Percentiles rank a stretch among this genome's conserved stretches.
Evolutionary conservation across 2,329 filamentous ascomycete genomes (phyloP).

Genomic region (Chaetomiaceae sp.): DNA sequence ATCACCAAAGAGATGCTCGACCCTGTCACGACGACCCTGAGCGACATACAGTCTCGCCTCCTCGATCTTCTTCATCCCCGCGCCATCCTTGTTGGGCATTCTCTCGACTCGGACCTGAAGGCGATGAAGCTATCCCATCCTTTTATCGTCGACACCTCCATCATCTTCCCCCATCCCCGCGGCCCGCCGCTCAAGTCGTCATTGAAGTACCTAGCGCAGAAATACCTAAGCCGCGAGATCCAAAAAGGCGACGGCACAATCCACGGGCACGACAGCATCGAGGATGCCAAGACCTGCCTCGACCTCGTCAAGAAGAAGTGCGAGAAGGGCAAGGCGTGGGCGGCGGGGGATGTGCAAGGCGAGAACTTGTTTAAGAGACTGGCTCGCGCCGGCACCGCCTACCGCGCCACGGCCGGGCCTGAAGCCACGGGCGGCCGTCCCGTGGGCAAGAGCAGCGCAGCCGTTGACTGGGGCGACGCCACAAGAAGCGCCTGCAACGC

Average conservation of each 20-base stretch:
- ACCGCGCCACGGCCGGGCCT: constrained; percentile 54
- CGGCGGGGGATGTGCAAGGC: constrained; percentile 66
- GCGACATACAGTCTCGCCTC: constrained; percentile 75
- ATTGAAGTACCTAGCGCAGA: constrained; percentile 81
- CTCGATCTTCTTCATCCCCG: constrained; percentile 64
- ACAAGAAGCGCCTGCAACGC: constrained; percentile 50
- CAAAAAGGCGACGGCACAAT: constrained; percentile 66
- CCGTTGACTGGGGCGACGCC: constrained; percentile 87
- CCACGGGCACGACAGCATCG: constrained; percentile 79
- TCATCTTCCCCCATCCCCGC: constrained; percentile 84
- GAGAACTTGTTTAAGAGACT: constrained; percentile 90
- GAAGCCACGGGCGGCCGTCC: constrained; percentile 50
- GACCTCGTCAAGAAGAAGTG: constrained; percentile 95
- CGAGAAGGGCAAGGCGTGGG: constrained; percentile 85
- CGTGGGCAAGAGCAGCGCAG: constrained; percentile 59
- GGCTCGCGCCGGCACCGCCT: constrained; percentile 54
- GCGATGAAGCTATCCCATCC: constrained; percentile 84
- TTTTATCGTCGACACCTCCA: constrained; percentile 85
- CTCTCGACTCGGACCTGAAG: constrained; percentile 74
- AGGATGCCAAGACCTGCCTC: constrained; percentile 85
- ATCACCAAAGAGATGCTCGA: constrained; percentile 83
- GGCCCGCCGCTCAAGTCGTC: constrained; percentile 86
- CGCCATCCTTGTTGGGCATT: constrained; percentile 73
- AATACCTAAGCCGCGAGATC: constrained; percentile 80
- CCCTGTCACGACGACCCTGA: constrained; percentile 73